phyloP scores from a whole-genome alignment of 768 basidiomycete species.

The Clathrus columnatus region DNA sequence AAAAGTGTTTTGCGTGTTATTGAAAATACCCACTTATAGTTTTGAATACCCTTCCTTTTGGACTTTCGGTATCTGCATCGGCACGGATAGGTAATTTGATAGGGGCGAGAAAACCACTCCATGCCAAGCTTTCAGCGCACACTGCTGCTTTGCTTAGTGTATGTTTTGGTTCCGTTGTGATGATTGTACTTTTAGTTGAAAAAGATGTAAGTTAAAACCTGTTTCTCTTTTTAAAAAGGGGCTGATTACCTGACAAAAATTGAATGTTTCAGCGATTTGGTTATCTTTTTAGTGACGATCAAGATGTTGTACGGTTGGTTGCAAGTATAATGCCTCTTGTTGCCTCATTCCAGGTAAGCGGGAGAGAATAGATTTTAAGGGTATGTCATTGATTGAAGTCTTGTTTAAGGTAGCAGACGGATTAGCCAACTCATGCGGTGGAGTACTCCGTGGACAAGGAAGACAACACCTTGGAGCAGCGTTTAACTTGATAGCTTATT shows the following conservation, averaged over 20 bases:
- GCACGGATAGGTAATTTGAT: conserved; percentile 67
- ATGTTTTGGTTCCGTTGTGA: conserved; percentile 46
- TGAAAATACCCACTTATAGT: conserved; percentile 28
- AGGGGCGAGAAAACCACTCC: conserved; percentile 42
- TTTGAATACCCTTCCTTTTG: conserved; percentile 68
- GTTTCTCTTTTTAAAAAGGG: not conserved
- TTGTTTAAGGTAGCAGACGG: conserved; percentile 39
- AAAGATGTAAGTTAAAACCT: conserved; percentile 39
- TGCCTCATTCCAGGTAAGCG: conserved; percentile 42
- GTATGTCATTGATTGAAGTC: not conserved
- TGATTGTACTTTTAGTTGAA: conserved; percentile 46
- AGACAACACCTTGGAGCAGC: conserved; percentile 65
- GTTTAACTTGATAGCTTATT: conserved; percentile 64
- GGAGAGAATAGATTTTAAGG: too few species aligned
- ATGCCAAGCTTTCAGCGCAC: conserved; percentile 52
- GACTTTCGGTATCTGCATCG: conserved; percentile 56
- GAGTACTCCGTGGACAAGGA: conserved; percentile 42
- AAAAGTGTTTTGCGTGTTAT: not conserved
- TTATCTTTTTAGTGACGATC: conserved; percentile 60
- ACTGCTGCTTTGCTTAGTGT: conserved; percentile 58
- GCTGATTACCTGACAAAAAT: not conserved
- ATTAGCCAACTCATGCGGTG: conserved; percentile 42
- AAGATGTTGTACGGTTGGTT: conserved; percentile 41
- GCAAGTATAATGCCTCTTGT: conserved; percentile 43
- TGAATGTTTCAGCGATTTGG: conserved; percentile 43